Evolutionary conservation across 495 filamentous ascomycete genomes (phyloP).

Genomic region (Chaetomium fimeti): DNA sequence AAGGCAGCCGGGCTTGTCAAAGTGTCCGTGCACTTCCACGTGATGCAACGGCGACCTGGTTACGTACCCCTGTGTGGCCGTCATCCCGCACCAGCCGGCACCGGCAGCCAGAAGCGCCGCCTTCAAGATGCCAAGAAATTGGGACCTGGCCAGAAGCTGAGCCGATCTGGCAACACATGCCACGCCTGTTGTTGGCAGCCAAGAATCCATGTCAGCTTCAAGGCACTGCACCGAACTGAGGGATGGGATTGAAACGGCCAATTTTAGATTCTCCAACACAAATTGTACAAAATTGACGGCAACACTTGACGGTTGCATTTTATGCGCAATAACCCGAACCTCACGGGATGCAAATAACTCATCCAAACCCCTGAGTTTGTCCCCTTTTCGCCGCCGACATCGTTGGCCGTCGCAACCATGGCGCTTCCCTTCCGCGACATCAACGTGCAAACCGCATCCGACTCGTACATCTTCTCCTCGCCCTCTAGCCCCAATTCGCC

Average conservation of each 20-base stretch:
- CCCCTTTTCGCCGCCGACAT: background rate
- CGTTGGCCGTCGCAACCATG: conserved; percentile 35
- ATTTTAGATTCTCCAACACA: conserved; percentile 3
- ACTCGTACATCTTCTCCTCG: conserved; percentile 94
- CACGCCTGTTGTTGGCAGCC: conserved; percentile 21
- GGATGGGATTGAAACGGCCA: background rate
- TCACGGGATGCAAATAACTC: conserved; percentile 4
- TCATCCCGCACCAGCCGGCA: conserved; percentile 18
- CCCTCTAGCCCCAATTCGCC: conserved; percentile 87
- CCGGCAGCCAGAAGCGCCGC: conserved; percentile 7
- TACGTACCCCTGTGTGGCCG: background rate
- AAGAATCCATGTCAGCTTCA: conserved; percentile 20
- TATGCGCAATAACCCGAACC: background rate
- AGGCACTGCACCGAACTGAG: background rate
- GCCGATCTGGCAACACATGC: conserved; percentile 24
- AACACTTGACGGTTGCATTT: background rate
- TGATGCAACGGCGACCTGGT: conserved; percentile 23
- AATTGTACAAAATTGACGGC: background rate
- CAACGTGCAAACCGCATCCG: conserved; percentile 86
- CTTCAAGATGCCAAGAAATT: conserved; percentile 7
- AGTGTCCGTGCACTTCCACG: conserved; percentile 28
- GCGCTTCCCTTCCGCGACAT: conserved; percentile 89
- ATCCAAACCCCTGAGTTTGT: background rate
- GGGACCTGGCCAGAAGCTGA: background rate
- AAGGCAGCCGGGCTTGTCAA: conserved; percentile 18